A percentile compares a stretch with the other conserved stretches of the same genome.
Conservation (phyloP, 768 basidiomycete species). For the Auriculariales sp. region DNA sequence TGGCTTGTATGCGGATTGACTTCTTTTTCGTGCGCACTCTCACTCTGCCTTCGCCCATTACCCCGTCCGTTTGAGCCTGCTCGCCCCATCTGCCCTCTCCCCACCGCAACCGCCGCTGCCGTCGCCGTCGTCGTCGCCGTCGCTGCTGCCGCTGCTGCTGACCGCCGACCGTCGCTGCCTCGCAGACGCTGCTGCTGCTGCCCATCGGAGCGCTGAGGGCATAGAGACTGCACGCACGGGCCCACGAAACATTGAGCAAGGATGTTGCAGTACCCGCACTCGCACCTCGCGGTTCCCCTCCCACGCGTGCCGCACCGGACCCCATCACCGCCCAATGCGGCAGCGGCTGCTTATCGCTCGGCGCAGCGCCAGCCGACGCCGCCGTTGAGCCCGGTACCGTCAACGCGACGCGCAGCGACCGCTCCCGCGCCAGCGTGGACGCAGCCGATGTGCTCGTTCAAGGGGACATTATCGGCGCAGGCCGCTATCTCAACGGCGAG, state of each 20-base stretch:
- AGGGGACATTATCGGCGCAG: conserved; percentile 64
- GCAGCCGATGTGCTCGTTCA: conserved; percentile 59
- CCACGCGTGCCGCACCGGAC: conserved; percentile 19
- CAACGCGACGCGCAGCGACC: neutral
- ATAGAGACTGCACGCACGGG: conserved; percentile 20
- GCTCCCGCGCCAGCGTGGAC: conserved; percentile 26
- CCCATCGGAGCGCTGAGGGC: conserved; percentile 48
- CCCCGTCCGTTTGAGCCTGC: conserved; percentile 7
- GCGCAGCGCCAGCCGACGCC: conserved; percentile 11
- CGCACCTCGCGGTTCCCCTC: conserved; percentile 17
- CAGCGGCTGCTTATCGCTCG: conserved; percentile 12
- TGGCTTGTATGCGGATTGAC: too few species aligned
- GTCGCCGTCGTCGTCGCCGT: neutral
- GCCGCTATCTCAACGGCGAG: conserved; percentile 51
- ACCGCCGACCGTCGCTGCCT: conserved; percentile 22
- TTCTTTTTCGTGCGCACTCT: conserved; percentile 1
- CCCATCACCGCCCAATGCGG: conserved; percentile 20
- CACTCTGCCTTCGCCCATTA: conserved; percentile 3
- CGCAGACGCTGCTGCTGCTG: conserved; percentile 27
- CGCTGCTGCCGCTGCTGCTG: conserved; percentile 6
- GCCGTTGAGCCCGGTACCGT: conserved; percentile 11
- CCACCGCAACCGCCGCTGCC: neutral
- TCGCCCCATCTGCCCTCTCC: conserved; percentile 1
- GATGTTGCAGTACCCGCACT: conserved; percentile 1
- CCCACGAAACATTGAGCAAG: too few species aligned